Conservation (phyloP, 1,139 yeast species). For the Zhuliangozyma blackwelliae region DNA sequence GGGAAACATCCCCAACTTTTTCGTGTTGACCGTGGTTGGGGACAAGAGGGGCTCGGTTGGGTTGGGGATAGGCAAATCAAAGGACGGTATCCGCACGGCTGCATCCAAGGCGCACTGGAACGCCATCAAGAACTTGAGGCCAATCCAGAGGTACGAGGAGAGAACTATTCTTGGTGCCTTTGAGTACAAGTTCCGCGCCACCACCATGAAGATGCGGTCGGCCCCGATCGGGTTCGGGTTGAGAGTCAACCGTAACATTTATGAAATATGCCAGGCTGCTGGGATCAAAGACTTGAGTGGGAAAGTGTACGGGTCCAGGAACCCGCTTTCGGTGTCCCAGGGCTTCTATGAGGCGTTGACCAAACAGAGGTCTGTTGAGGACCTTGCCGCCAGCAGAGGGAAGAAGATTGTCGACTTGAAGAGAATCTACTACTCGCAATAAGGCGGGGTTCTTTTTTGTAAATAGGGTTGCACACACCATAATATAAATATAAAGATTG, state of each 20-base stretch:
- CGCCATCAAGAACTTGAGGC: conserved; percentile 80
- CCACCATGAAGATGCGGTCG: conserved; percentile 72
- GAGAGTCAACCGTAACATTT: conserved; percentile 85
- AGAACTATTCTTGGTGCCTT: conserved; percentile 88
- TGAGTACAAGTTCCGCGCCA: conserved; percentile 83
- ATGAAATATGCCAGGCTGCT: conserved; percentile 89
- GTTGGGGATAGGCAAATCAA: conserved; percentile 90
- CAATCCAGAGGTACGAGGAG: conserved; percentile 83
- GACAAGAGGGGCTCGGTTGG: conserved; percentile 93
- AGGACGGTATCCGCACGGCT: conserved; percentile 74
- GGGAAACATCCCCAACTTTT: conserved; percentile 86
- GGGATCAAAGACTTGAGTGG: conserved; percentile 94
- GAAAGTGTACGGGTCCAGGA: conserved; percentile 86
- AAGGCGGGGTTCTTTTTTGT: background rate
- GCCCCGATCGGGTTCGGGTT: conserved; percentile 95
- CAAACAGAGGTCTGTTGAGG: conserved; percentile 77
- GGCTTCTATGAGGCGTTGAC: conserved; percentile 84
- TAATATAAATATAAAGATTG: no score
- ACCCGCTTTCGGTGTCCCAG: conserved; percentile 91
- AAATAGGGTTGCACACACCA: no score
- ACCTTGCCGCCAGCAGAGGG: conserved; percentile 89
- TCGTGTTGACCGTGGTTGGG: conserved; percentile 87
- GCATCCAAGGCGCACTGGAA: conserved; percentile 88
- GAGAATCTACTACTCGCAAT: conserved; percentile 73
- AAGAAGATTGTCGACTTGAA: conserved; percentile 92